Conservation (phyloP, 495 filamentous ascomycete species). For the Talaromyces adpressus region DNA sequence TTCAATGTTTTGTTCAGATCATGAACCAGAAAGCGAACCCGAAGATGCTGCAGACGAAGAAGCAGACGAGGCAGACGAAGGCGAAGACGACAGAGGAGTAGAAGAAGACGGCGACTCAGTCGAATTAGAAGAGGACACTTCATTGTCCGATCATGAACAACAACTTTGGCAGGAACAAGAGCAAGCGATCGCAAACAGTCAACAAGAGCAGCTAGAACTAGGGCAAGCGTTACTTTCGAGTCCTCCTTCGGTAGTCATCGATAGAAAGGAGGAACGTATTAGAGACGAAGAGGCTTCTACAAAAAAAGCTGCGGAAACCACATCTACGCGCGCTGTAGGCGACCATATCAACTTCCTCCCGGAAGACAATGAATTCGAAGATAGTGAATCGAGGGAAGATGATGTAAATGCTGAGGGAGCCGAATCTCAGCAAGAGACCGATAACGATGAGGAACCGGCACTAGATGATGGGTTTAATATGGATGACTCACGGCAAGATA, state of each 20-base stretch:
- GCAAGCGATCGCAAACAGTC: background rate
- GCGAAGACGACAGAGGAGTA: slow-evolving; percentile 4
- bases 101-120: slow-evolving; percentile 6
- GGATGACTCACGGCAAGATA: background rate
- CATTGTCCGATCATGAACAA: background rate
- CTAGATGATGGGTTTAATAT: background rate
- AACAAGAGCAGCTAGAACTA: background rate
- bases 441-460: background rate
- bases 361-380: background rate
- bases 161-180: background rate
- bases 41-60: background rate
- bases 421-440: background rate
- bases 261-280: background rate
- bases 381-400: background rate
- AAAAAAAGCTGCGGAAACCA: background rate
- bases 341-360: background rate
- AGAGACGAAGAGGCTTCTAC: background rate
- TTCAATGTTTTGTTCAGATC: too few species aligned
- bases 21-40: slow-evolving; percentile 9
- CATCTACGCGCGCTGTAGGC: background rate
- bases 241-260: background rate
- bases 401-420: background rate
- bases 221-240: background rate
- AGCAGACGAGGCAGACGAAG: background rate
- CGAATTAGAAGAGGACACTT: background rate